A percentile compares a stretch with the other conserved stretches of the same genome.
phyloP scores from a whole-genome alignment of 2,329 filamentous ascomycete genomes.

The Phyllosticta citriasiana region DNA sequence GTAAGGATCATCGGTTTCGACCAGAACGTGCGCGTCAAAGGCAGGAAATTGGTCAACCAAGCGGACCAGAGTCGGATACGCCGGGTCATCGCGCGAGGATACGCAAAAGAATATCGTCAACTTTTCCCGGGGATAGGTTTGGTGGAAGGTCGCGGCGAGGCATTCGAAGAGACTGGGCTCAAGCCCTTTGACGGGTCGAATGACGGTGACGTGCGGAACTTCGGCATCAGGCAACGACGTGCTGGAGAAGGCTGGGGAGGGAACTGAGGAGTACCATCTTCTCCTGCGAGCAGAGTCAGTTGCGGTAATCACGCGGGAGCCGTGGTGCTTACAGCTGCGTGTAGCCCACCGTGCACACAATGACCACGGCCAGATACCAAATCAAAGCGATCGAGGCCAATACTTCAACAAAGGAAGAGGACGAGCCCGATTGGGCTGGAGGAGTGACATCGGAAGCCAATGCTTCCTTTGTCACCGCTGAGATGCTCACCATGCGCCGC shows the following conservation, averaged over 20 bases:
- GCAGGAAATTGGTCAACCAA: constrained; percentile 64
- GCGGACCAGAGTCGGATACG: constrained; percentile 61
- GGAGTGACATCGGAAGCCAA: constrained; percentile 8
- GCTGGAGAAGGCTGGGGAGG: constrained; percentile 33
- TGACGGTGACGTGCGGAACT: constrained; percentile 76
- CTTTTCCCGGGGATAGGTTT: constrained; percentile 67
- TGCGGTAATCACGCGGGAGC: background rate
- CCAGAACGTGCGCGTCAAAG: constrained; percentile 60
- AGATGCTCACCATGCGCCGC: constrained; percentile 25
- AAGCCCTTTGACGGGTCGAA: constrained; percentile 86
- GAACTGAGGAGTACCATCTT: constrained; percentile 41
- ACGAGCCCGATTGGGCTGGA: constrained; percentile 19
- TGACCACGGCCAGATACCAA: constrained; percentile 47
- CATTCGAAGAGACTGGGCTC: constrained; percentile 89
- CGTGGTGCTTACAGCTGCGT: constrained; percentile 43
- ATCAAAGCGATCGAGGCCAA: constrained; percentile 40
- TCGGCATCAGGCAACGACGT: constrained; percentile 29
- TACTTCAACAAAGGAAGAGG: constrained; percentile 25
- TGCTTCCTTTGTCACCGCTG: constrained; percentile 10
- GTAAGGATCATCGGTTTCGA: constrained; percentile 73
- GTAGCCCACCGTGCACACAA: constrained; percentile 50
- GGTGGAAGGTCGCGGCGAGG: constrained; percentile 73
- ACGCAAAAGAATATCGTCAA: constrained; percentile 78
- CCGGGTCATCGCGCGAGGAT: constrained; percentile 62
- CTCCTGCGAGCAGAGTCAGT: constrained; percentile 32